A percentile compares a stretch with the other conserved stretches of the same genome.
These are phyloP conservation scores for Colletotrichum cordylinicola DNA, from an alignment of 2,329 filamentous ascomycete genomes.

Conservation along the genomic window DNA sequence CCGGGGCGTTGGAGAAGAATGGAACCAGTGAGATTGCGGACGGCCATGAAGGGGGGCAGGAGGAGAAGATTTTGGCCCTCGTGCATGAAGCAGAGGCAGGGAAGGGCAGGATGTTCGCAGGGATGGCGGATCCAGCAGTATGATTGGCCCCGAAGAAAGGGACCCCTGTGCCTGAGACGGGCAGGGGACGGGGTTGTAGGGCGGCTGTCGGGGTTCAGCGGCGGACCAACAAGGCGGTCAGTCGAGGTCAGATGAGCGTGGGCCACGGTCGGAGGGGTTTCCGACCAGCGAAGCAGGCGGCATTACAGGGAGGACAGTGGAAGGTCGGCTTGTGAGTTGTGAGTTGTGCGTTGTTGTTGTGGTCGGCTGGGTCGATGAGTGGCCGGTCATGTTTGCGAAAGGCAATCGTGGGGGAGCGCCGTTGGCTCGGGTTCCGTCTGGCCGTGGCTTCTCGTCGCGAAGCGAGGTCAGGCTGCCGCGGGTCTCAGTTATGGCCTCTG, in stretches of 20 bases:
- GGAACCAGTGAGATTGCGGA: conserved; percentile 2
- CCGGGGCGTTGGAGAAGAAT: background rate
- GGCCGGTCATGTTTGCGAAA: conserved; percentile 1
- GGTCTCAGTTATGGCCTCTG: background rate
- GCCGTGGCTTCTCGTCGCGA: background rate
- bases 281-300: background rate
- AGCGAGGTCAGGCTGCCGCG: background rate
- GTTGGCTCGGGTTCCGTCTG: conserved; percentile 10
- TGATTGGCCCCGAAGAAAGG: background rate
- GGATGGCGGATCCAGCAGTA: background rate
- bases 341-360: background rate
- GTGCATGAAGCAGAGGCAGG: conserved; percentile 19
- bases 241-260: conserved; percentile 19
- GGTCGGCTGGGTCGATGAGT: background rate
- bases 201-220: conserved; percentile 13
- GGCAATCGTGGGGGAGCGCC: background rate
- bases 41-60: background rate
- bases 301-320: background rate
- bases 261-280: conserved; percentile 4
- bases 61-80: conserved; percentile 11
- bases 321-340: background rate
- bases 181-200: background rate
- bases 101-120: conserved; percentile 16
- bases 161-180: conserved; percentile 16
- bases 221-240: conserved; percentile 14